These are phyloP conservation scores for Acer saccharum DNA, from an alignment of 345 rosid genomes.

Conservation along the genomic window DNA sequence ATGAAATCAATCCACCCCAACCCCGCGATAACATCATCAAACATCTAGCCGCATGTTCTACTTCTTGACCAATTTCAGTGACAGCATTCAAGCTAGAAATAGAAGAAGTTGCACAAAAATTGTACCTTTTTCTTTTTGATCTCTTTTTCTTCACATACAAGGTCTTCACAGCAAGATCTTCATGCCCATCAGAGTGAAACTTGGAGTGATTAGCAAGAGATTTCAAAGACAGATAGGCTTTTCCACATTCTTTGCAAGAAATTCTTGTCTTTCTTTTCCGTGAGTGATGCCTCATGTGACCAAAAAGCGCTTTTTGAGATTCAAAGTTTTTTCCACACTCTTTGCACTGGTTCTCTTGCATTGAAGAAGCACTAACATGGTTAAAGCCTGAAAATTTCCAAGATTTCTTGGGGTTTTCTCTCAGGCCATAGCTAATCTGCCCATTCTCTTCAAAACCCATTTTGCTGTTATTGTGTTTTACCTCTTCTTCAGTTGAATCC, in stretches of 20 bases:
- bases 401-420: constrained; percentile 73
- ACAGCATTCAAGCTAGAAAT: constrained; percentile 45
- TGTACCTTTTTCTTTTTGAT: constrained; percentile 54
- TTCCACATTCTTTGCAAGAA: constrained; percentile 50
- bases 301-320: constrained; percentile 43
- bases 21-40: constrained; percentile 62
- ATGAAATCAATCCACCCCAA: constrained; percentile 21
- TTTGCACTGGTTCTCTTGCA: constrained; percentile 28
- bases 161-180: constrained; percentile 28
- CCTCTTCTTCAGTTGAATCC: constrained; percentile 23
- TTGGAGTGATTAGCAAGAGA: constrained; percentile 38
- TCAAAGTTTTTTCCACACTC: constrained; percentile 42
- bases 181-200: constrained; percentile 25
- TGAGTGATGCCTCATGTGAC: constrained; percentile 62
- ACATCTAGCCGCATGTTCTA: constrained; percentile 47
- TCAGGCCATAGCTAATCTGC: constrained; percentile 38
- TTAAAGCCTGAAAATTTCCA: constrained; percentile 43
- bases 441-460: constrained; percentile 31
- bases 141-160: constrained; percentile 43
- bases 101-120: constrained; percentile 37
- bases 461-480: constrained; percentile 14
- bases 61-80: constrained; percentile 41
- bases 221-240: constrained; percentile 42
- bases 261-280: constrained; percentile 36
- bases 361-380: background rate